Evolutionary conservation across 2,329 filamentous ascomycete species (phyloP).

Genomic region (Colletotrichum karsti): DNA sequence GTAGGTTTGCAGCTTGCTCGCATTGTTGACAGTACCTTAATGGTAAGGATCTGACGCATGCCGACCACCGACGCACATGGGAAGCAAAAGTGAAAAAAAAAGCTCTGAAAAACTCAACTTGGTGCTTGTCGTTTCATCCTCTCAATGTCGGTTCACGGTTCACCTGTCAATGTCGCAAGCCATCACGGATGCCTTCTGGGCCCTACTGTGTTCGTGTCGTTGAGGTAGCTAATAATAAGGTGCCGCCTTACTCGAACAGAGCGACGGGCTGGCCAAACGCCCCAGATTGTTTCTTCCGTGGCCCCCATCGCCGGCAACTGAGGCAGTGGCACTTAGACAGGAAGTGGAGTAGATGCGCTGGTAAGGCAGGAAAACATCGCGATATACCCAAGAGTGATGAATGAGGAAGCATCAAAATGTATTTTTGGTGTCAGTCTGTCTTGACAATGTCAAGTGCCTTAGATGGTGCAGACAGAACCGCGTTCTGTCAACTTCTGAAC

Average conservation of each 20-base stretch:
- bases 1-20: slow-evolving; percentile 17
- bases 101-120: not conserved
- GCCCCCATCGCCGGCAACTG: not conserved
- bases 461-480: too few species aligned
- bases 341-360: slow-evolving; percentile 12
- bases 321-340: not conserved
- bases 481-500: too few species aligned
- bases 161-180: slow-evolving; percentile 13
- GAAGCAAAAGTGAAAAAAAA: not conserved
- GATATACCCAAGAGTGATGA: not conserved
- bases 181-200: not conserved
- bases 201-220: too few species aligned
- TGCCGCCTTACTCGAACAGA: not conserved
- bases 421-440: too few species aligned
- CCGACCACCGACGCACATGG: not conserved
- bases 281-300: slow-evolving; percentile 16
- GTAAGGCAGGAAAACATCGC: not conserved
- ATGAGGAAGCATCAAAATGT: too few species aligned
- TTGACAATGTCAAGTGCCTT: too few species aligned
- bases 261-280: not conserved
- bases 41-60: not conserved
- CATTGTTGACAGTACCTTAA: slow-evolving; percentile 25
- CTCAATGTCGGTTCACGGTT: too few species aligned
- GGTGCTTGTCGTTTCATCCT: slow-evolving; percentile 8
- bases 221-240: too few species aligned